phyloP scores from a whole-genome alignment of 2,329 filamentous ascomycete genomes.

The Byssochlamys sp. region DNA sequence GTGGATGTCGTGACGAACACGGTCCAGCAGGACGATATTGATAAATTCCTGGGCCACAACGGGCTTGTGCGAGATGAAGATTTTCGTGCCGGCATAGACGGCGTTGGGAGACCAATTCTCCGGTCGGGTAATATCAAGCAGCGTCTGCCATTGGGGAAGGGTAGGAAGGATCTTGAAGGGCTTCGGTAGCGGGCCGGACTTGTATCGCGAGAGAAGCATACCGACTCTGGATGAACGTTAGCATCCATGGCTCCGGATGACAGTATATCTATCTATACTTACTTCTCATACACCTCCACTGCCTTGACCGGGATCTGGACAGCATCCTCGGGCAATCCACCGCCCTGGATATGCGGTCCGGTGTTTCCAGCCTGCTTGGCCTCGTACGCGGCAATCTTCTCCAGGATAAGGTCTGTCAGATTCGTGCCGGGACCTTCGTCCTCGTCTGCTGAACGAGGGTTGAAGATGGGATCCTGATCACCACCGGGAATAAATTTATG shows the following conservation, averaged over 20 bases:
- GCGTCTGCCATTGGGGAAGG: conserved; percentile 82
- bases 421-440: conserved; percentile 57
- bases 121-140: conserved; percentile 73
- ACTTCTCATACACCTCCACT: conserved; percentile 87
- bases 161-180: conserved; percentile 95
- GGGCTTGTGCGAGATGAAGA: conserved; percentile 81
- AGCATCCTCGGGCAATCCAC: conserved; percentile 62
- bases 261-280: conserved; percentile 14
- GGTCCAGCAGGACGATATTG: conserved; percentile 74
- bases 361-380: conserved; percentile 48
- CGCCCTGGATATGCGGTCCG: conserved; percentile 38
- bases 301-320: conserved; percentile 84
- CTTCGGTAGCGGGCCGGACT: conserved; percentile 91
- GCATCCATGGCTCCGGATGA: conserved; percentile 1
- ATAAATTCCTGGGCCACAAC: conserved; percentile 73
- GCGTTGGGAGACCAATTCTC: conserved; percentile 71
- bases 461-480: conserved; percentile 63
- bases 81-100: conserved; percentile 77
- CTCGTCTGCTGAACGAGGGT: conserved; percentile 42
- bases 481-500: conserved; percentile 75
- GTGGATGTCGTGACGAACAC: conserved; percentile 85
- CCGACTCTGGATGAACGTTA: conserved; percentile 53
- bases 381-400: conserved; percentile 89
- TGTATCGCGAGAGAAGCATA: conserved; percentile 80
- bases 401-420: conserved; percentile 81